Percentiles rank a stretch among this genome's conserved stretches.
Evolutionary conservation across 495 filamentous ascomycete genomes (phyloP).

Genomic region (Xylaria sp.): DNA sequence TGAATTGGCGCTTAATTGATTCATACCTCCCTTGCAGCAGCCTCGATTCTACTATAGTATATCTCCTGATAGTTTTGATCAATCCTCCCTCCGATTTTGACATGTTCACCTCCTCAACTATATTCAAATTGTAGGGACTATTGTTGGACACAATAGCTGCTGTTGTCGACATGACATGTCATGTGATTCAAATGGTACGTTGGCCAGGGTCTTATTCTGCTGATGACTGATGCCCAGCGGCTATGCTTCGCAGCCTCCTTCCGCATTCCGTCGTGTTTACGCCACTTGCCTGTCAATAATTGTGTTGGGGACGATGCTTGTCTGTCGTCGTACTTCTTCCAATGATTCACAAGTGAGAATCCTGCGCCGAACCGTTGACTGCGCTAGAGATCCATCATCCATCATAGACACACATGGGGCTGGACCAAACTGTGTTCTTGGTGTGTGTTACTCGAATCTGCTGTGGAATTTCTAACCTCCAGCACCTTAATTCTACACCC

Average conservation of each 20-base stretch:
- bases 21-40: background rate
- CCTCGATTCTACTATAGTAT: background rate
- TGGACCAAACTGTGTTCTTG: background rate
- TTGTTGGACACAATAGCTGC: background rate
- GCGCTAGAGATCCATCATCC: slow-evolving; percentile 10
- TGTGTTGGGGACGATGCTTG: background rate
- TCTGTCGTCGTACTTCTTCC: background rate
- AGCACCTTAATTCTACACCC: background rate
- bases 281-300: background rate
- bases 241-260: slow-evolving; percentile 23
- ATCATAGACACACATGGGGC: background rate
- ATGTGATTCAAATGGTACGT: slow-evolving; percentile 13
- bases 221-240: slow-evolving; percentile 3
- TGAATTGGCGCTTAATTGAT: background rate
- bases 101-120: background rate
- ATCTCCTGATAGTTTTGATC: background rate
- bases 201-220: background rate
- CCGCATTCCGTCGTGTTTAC: slow-evolving; percentile 8
- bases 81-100: background rate
- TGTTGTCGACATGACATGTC: background rate
- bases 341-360: background rate
- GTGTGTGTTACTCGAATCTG: background rate
- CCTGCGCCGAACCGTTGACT: background rate
- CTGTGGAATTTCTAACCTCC: background rate
- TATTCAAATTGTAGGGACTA: background rate